These are phyloP conservation scores for Ceratonia siliqua DNA, from an alignment of 306 rosid genomes.

Conservation along the genomic window DNA sequence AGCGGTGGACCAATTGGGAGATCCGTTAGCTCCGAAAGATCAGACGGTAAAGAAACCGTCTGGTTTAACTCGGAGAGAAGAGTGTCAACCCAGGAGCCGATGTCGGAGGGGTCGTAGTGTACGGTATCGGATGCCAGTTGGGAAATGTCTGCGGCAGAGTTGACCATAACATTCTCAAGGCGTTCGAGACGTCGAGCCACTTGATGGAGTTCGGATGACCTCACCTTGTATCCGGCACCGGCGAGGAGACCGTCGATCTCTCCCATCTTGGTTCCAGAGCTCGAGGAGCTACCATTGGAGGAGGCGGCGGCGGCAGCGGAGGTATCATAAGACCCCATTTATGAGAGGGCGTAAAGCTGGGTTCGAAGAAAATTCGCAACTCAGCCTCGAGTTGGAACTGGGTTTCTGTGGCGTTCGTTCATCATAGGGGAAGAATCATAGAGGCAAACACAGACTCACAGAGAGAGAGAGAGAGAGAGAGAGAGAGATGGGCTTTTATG, in stretches of 20 bases:
- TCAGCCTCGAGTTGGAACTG: slow-evolving; percentile 8
- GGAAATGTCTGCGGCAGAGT: slow-evolving; percentile 60
- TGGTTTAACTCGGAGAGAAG: slow-evolving; percentile 69
- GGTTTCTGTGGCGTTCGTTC: slow-evolving; percentile 9
- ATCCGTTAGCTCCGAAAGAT: slow-evolving; percentile 48
- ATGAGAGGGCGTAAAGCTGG: not conserved
- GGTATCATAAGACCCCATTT: slow-evolving; percentile 55
- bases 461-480: not conserved
- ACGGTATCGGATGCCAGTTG: slow-evolving; percentile 65
- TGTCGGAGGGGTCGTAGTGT: slow-evolving; percentile 72
- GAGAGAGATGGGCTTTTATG: not conserved
- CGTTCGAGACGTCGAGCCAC: slow-evolving; percentile 74
- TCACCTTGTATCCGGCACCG: slow-evolving; percentile 73
- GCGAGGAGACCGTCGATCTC: slow-evolving; percentile 70
- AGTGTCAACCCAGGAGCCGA: slow-evolving; percentile 79
- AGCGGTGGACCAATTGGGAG: slow-evolving; percentile 11
- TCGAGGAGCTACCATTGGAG: slow-evolving; percentile 52
- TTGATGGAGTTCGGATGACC: slow-evolving; percentile 69
- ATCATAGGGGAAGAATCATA: not conserved
- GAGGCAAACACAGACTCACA: not conserved
- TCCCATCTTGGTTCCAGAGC: slow-evolving; percentile 40
- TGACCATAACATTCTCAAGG: slow-evolving; percentile 60
- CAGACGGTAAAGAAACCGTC: slow-evolving; percentile 47
- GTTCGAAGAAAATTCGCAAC: not conserved
- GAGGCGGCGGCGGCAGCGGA: slow-evolving; percentile 5